Base-by-base conservation (phyloP, 148 eudicot species). In the Fagopyrum esculentum region DNA sequence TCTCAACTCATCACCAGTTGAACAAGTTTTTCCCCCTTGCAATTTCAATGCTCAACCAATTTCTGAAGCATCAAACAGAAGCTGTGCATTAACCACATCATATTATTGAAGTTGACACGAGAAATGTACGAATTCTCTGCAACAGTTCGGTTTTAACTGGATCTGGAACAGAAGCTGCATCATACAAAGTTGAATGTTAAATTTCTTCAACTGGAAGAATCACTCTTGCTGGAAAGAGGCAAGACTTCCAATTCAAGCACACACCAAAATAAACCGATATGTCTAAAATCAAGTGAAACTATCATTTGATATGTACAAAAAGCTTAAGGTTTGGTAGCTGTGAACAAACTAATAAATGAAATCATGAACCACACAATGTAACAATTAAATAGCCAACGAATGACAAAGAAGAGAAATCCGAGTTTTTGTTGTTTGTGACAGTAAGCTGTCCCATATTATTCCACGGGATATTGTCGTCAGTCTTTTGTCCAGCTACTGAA, bases 121-220 rank as follows among this genome's bases (percentile, higher is more conserved):
- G 87, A 73, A 87, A 89, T 7, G 86, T 75, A 71, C 85, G 86
- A 60, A 87, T 89, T 82, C 88, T 82, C 78, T 89, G 88, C 88
- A 89, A 81, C 80, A 89, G 83, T 84, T 89, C 93, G 43, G 91
- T 88, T 74, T 89, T 87, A 73, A 89, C 84, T 0, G 88, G 74
- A 79, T 84, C 93, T 26, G 91, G 93, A 73, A 89, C 69, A 29
- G 89, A 84, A 73, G 89, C 93, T 89, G 87, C 88, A 86, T 43
- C 35, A 35, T 44, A 64, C 19, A 46, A 48, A 60, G 40, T 43
- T 43, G 2, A 47, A 60, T 17, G 22, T 22, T 17, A 29, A 54
- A 77, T 45, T 30, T 72, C 29, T 5, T 15, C 49, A 51, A 15
- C 5, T 11, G 17, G 22, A 40, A 47, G 12, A 72, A 45, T 22